phyloP scores from a whole-genome alignment of 192 early-diverging fungal species.

The Coemansia asiatica region DNA sequence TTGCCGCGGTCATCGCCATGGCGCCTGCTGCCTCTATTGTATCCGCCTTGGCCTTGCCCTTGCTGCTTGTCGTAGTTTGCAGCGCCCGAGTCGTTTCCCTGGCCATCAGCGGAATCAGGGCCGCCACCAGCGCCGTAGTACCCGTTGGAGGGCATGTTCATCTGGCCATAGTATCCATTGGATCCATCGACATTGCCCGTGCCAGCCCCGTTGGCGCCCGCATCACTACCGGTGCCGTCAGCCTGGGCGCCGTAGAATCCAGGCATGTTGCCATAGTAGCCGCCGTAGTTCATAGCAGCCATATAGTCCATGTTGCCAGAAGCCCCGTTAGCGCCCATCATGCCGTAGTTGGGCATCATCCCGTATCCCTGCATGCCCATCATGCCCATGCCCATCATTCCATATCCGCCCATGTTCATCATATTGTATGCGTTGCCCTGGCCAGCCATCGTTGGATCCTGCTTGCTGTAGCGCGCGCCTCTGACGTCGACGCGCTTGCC shows the following conservation, averaged over 20 bases:
- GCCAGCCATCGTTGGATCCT: conserved; percentile 11
- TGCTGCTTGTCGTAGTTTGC: conserved; percentile 15
- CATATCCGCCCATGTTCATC: conserved; percentile 27
- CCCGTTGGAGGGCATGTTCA: conserved; percentile 30
- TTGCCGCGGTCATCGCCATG: conserved; percentile 23
- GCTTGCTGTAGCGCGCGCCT: conserved; percentile 44
- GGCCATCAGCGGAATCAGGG: conserved; percentile 15
- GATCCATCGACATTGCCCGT: conserved; percentile 3
- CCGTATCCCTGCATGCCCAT: conserved; percentile 25
- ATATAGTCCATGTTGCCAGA: conserved; percentile 21
- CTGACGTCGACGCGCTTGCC: conserved; percentile 55
- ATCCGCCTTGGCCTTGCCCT: conserved; percentile 7
- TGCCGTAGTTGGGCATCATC: conserved; percentile 13
- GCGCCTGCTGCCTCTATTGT: conserved; percentile 12
- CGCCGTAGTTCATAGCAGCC: conserved; percentile 34
- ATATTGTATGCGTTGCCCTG: conserved; percentile 12
- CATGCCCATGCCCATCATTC: conserved; percentile 37
- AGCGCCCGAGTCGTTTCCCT: conserved; percentile 19
- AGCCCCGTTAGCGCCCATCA: conserved; percentile 8
- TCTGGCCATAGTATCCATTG: conserved; percentile 38
- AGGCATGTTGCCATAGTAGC: conserved; percentile 37
- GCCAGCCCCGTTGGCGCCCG: conserved; percentile 10
- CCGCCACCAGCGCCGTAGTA: conserved; percentile 30
- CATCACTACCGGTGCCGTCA: conserved; percentile 10
- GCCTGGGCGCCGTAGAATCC: conserved; percentile 26